These are phyloP conservation scores for Colletotrichum paranaense DNA, from an alignment of 2,329 filamentous ascomycete species.

Conservation along the genomic window DNA sequence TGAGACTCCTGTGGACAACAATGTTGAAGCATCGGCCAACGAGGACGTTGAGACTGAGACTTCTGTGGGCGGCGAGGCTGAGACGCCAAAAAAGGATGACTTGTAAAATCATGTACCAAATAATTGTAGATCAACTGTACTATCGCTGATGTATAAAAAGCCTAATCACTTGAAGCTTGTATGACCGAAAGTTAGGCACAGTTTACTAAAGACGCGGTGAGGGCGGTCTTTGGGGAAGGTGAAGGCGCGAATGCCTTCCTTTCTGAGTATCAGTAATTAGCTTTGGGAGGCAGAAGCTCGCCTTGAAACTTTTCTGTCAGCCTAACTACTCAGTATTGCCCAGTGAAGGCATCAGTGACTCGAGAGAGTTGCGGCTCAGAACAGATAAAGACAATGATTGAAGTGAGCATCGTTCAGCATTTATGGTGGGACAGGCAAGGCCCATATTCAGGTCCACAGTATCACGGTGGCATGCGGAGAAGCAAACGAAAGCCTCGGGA, in stretches of 20 bases:
- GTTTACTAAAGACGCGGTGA: neutral
- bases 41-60: no score
- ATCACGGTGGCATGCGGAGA: neutral
- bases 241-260: neutral
- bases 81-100: neutral
- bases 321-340: no score
- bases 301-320: neutral
- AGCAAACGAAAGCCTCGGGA: neutral
- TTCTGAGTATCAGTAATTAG: neutral
- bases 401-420: no score
- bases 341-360: no score
- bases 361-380: neutral
- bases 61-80: neutral
- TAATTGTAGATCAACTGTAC: slow-evolving; percentile 13
- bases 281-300: no score
- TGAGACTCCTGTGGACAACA: neutral
- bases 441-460: neutral
- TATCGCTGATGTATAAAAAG: slow-evolving; percentile 1
- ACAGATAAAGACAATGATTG: no score
- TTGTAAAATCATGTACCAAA: slow-evolving; percentile 4
- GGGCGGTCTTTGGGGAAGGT: neutral
- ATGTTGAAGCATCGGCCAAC: neutral
- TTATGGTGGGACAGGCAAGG: neutral
- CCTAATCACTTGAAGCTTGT: neutral
- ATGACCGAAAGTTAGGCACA: neutral